Evolutionary conservation across 2,329 filamentous ascomycete species (phyloP).

Genomic region (Dichotomopilus funicola): DNA sequence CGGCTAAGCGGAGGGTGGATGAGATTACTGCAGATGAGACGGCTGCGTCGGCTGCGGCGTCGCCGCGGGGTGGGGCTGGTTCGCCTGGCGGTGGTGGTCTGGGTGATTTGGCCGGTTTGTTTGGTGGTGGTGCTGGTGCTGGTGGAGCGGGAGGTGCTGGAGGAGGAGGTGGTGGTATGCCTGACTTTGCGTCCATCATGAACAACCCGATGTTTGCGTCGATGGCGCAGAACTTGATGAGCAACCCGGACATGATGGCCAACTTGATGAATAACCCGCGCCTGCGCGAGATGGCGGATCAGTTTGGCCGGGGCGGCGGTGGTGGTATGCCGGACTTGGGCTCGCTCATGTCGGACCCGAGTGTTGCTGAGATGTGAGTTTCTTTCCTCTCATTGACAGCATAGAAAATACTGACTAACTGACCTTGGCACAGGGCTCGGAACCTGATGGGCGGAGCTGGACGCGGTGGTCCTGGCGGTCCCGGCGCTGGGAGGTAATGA

Average conservation of each 20-base stretch:
- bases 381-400: background rate
- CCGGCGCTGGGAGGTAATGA: conserved; percentile 12
- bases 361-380: conserved; percentile 85
- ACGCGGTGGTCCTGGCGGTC: conserved; percentile 11
- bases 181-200: conserved; percentile 82
- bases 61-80: conserved; percentile 25
- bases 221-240: conserved; percentile 98
- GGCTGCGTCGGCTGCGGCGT: conserved; percentile 24
- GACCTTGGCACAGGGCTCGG: conserved; percentile 23
- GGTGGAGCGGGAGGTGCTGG: conserved; percentile 30
- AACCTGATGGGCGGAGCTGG: conserved; percentile 27
- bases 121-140: conserved; percentile 45
- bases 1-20: conserved; percentile 78
- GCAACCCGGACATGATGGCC: conserved; percentile 85
- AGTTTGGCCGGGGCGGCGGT: conserved; percentile 56
- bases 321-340: conserved; percentile 86
- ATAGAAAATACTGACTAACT: background rate
- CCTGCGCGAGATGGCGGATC: conserved; percentile 78
- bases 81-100: conserved; percentile 61
- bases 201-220: conserved; percentile 96
- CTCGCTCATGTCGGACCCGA: conserved; percentile 84
- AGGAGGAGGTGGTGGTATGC: conserved; percentile 68
- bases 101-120: conserved; percentile 63
- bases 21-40: conserved; percentile 59
- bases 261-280: conserved; percentile 93